Conservation (phyloP, 495 filamentous ascomycete genomes). For the Geoglossum glabrum region DNA sequence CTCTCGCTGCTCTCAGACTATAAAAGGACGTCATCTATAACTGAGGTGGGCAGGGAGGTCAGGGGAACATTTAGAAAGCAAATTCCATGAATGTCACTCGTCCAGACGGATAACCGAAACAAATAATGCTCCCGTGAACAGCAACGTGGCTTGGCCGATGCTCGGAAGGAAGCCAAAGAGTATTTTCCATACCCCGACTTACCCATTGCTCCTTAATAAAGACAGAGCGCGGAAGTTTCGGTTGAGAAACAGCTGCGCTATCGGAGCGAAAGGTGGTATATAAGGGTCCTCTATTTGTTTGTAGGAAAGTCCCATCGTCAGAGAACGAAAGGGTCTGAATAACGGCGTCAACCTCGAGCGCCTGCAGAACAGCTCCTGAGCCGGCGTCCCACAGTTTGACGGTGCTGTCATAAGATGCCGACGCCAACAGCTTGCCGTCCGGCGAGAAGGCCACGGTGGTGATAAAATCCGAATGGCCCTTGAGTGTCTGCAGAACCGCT, state of each 20-base stretch:
- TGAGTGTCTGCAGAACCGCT: constrained; percentile 8
- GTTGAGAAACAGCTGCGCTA: not conserved
- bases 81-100: constrained; percentile 7
- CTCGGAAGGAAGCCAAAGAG: constrained; percentile 5
- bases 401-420: not conserved
- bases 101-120: constrained; percentile 6
- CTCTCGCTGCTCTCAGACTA: too few relatives aligned
- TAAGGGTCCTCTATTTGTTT: not conserved
- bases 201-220: constrained; percentile 2
- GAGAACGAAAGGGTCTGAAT: not conserved
- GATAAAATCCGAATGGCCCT: constrained; percentile 74
- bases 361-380: not conserved
- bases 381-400: not conserved
- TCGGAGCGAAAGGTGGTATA: not conserved
- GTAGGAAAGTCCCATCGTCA: not conserved
- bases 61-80: not conserved
- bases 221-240: not conserved
- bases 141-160: constrained; percentile 5
- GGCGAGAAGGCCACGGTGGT: constrained; percentile 74
- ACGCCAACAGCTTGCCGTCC: constrained; percentile 22
- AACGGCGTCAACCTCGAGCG: not conserved
- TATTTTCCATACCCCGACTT: not conserved
- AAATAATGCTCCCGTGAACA: not conserved
- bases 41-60: too few relatives aligned
- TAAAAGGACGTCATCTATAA: too few relatives aligned